Evolutionary conservation across 2,329 filamentous ascomycete species (phyloP), one percentile per base, ranked within the genome.

Genomic region (Bipolaris bicolor): DNA sequence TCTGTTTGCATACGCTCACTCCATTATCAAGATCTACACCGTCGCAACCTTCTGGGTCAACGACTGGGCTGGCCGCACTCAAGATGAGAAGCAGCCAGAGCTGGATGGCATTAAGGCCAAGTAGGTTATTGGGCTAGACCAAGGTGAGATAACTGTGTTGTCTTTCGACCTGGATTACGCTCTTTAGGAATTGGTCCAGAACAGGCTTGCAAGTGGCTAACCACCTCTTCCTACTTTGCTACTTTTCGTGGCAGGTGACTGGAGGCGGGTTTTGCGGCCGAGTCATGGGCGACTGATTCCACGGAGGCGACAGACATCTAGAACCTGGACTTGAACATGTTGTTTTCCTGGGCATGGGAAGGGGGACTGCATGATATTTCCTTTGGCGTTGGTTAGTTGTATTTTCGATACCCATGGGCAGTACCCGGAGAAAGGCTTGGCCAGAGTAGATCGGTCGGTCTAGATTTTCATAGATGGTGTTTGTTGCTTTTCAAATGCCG

Each of bases 1-100:
- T 0, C 7, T 61, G 1, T 70, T 71, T 34, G 51, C 37, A 0
- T 70, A 70, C 43, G 56, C 22, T 9, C 67, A 72, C 16, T 65
- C 64, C 0, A 5, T 61, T 0, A 20, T 69, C 33, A 71, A 71
- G 47, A 3, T 67, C 1, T 57, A 46, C 3, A 65, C 61, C 7
- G 57, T 49, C 9, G 41, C 67, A 3, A 68, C 60, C 6, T 62
- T 55, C 15, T 61, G 61, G 55, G 55, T 67, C 5, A 43, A 61
- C 1, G 57, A 52, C 5, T 69, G 64, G 66, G 60, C 52, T 3
- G 66, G 66, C 1, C 45, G 64, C 2, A 40, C 33, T 9, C 46
- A 26, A 29, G 34, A 62, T 22, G 13, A 66, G 5, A 22, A 20
- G 5, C 7, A 49, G 36, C 16, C 11, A 44, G 20, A 50, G 20